Base-by-base conservation (phyloP, 495 filamentous ascomycete species). In the Aspergillus mulundensis region DNA sequence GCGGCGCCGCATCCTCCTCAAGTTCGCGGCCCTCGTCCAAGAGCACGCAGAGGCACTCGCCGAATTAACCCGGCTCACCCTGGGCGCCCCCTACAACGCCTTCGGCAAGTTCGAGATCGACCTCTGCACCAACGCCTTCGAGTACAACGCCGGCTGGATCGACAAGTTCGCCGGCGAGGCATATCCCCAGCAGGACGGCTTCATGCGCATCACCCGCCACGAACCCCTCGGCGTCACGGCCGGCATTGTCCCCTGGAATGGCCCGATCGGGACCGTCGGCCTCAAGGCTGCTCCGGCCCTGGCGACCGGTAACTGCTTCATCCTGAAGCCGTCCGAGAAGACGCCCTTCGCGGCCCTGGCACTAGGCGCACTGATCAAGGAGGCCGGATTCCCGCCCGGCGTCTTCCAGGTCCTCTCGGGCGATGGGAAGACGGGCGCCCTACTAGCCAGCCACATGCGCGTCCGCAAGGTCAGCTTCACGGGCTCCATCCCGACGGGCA, bases 161-260 rank as follows among this genome's bases (percentile, higher is more conserved):
- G 75, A 78, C 60, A 78, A 78, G 59, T 70, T 76, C 56, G 66
- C 61, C 15, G 75, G 74, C 43, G 68, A 77, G 24, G 70, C 66
- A 5, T 74, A 54, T 40, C 77, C 96, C 14, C 91, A 96, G 73
- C 91, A 95, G 4, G 83, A 89, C 45, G 93, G 91, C 75, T 91
- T 95, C 71, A 95, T 96, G 91, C 91, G 95, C 75, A 96, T 92
- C 10, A 86, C 79, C 42, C 95, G 95, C 61, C 79, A 80, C 49
- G 91, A 95, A 74, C 91, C 91, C 36, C 71, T 96, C 61, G 91
- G 91, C 34, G 86, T 96, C 38, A 87, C 91, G 42, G 90, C 91
- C 32, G 88, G 90, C 30, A 96, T 96, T 56, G 95, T 90, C 72
- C 91, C 91, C 15, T 95, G 95, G 68, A 96, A 95, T 73, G 95